Evolutionary conservation across 2,329 filamentous ascomycete genomes (phyloP), one percentile per base, ranked within the genome.

Genomic region (Rhytidhysteron rufulum): DNA sequence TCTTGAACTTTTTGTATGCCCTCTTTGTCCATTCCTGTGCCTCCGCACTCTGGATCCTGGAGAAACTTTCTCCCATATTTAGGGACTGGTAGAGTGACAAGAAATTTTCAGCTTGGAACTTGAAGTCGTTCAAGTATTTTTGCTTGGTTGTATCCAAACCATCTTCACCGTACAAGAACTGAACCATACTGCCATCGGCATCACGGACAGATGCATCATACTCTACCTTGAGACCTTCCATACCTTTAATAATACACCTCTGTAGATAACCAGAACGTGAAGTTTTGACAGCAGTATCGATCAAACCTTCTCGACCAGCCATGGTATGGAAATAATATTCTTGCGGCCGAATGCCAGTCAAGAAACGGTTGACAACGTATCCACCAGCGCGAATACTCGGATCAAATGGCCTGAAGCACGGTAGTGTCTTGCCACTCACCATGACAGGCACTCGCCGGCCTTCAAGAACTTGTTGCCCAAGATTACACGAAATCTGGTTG

Each of bases 241-340:
- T 94, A 46, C 93, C 93, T 72, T 98, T 98, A 71, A 98, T 94
- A 47, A 98, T 77, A 76, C 93, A 98, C 61, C 94, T 79, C 64
- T 98, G 93, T 37, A 98, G 74, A 62, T 98, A 98, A 45, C 93
- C 94, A 20, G 93, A 97, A 60, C 93, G 85, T 8, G 91, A 95
- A 2, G 93, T 98, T 71, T 98, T 98, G 65, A 98, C 93, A 49
- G 93, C 93, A 16, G 93, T 98, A 77, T 98, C 93, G 61, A 98
- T 98, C 50, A 98, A 74, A 74, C 93, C 93, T 76, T 98, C 94
- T 70, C 93, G 82, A 55, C 94, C 94, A 59, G 91, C 93, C 94
- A 98, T 98, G 67, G 94, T 89, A 78, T 98, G 93, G 74, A 98
- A 98, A 66, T 91, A 98, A 66, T 96, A 98, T 64, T 98, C 94